Percentiles rank a stretch among this genome's conserved stretches.
Conservation (phyloP, 2,329 filamentous ascomycete species). For the Microcera coccophila region DNA sequence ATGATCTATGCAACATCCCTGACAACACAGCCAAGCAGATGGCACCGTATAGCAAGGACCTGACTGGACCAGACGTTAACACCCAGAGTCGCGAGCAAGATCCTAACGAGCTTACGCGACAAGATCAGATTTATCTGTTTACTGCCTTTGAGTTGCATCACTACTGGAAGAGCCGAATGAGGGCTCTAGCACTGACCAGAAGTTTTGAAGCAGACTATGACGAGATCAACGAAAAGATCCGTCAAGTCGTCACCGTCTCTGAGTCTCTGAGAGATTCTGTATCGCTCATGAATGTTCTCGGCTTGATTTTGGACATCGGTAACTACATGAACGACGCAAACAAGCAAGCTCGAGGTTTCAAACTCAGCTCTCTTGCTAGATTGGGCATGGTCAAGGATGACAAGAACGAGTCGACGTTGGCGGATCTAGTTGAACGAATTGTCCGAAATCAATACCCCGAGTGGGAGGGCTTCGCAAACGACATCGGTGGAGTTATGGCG, state of each 20-base stretch:
- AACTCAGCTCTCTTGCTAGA: slow-evolving; percentile 87
- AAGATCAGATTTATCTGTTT: slow-evolving; percentile 92
- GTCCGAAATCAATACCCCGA: slow-evolving; percentile 95
- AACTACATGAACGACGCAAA: slow-evolving; percentile 99
- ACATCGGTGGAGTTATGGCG: slow-evolving; percentile 74
- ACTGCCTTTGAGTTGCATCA: slow-evolving; percentile 93
- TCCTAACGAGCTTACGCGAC: slow-evolving; percentile 80
- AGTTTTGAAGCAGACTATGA: slow-evolving; percentile 88
- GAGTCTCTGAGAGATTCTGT: slow-evolving; percentile 89
- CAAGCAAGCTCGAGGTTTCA: slow-evolving; percentile 97
- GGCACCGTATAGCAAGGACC: slow-evolving; percentile 94
- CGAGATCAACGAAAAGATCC: slow-evolving; percentile 79
- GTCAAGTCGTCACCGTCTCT: slow-evolving; percentile 79
- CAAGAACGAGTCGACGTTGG: slow-evolving; percentile 95
- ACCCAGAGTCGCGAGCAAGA: slow-evolving; percentile 79
- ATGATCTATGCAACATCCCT: slow-evolving; percentile 86
- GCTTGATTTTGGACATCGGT: slow-evolving; percentile 93
- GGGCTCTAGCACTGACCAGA: slow-evolving; percentile 78
- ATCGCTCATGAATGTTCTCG: slow-evolving; percentile 90
- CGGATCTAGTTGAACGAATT: slow-evolving; percentile 92
- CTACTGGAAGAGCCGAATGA: slow-evolving; percentile 98
- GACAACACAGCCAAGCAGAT: slow-evolving; percentile 88
- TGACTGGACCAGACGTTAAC: slow-evolving; percentile 81
- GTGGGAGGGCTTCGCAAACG: slow-evolving; percentile 83
- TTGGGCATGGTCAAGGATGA: slow-evolving; percentile 98